Evolutionary conservation across 176 grass and related monocot species (phyloP).

Genomic region (Musa acuminata): DNA sequence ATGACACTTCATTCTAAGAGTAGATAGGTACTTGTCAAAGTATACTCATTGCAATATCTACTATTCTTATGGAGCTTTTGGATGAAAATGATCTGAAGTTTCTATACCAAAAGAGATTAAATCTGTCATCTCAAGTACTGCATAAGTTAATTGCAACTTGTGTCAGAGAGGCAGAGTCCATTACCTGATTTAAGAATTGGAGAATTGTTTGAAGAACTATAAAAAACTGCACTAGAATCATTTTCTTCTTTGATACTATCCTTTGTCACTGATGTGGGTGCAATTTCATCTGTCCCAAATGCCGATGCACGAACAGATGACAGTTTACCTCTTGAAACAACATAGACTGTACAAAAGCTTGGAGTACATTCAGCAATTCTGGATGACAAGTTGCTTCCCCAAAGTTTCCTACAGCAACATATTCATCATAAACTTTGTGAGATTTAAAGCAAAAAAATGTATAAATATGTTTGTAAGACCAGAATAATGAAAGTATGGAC

Average conservation of each 20-base stretch:
- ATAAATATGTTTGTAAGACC: background rate
- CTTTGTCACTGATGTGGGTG: conserved; percentile 13
- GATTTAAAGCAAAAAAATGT: background rate
- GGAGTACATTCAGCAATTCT: conserved; percentile 35
- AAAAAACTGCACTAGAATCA: conserved; percentile 21
- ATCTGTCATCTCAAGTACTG: background rate
- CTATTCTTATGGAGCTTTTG: no score
- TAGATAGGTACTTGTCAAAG: background rate
- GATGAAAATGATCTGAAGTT: no score
- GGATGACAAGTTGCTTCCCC: conserved; percentile 22
- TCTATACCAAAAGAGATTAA: no score
- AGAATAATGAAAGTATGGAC: no score
- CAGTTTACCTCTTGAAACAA: conserved; percentile 34
- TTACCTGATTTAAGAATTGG: conserved; percentile 27
- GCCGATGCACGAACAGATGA: conserved; percentile 33
- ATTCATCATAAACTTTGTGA: background rate
- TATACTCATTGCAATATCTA: background rate
- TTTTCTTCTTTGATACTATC: conserved; percentile 24
- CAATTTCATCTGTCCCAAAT: conserved; percentile 18
- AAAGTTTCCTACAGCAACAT: conserved; percentile 29
- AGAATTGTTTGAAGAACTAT: conserved; percentile 3
- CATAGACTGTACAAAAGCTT: conserved; percentile 43
- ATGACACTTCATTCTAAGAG: no score
- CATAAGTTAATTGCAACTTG: background rate
- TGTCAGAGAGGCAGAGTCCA: background rate